Base-by-base conservation (phyloP, 495 filamentous ascomycete genomes). In the Elaphomyces granulatus region DNA sequence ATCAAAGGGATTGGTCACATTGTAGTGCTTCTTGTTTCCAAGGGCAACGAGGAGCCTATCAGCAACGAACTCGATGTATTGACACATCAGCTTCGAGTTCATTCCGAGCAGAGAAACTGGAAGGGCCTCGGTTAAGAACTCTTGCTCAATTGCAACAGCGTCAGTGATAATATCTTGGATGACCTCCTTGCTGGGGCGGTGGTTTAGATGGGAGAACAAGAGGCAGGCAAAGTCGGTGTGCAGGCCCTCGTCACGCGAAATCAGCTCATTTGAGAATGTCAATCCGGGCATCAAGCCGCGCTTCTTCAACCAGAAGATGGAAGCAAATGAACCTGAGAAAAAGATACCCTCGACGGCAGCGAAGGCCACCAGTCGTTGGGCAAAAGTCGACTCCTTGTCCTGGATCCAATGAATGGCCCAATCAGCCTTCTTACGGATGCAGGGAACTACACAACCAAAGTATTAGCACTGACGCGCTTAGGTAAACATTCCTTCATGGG, bases 221-320 rank as follows among this genome's bases (percentile, higher is more conserved):
- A 98, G 69, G 66, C 90, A 98, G 51, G 90, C 90, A 46, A 98
- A 98, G 68, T 96, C 90, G 48, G 90, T 98, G 76, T 98, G 90
- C 45, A 98, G 83, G 65, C 90, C 90, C 73, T 98, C 90, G 56
- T 98, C 90, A 66, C 90, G 88, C 34, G 92, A 96, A 71, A 98
- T 98, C 51, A 98, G 80, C 70, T 98, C 90, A 70, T 98, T 98
- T 52, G 87, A 95, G 75, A 98, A 98, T 42, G 90, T 94, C 21
- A 98, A 77, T 48, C 90, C 90, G 41, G 90, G 80, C 90, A 98
- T 98, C 46, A 98, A 75, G 45, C 90, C 90, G 58, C 90, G 92
- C 78, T 98, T 98, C 82, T 98, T 98, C 55, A 98, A 72, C 90
- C 90, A 98, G 77, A 98, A 98, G 65, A 98, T 94, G 42, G 90